Evolutionary conservation across 2,329 filamentous ascomycete species (phyloP).

Genomic region (Clarireedia homoeocarpa): DNA sequence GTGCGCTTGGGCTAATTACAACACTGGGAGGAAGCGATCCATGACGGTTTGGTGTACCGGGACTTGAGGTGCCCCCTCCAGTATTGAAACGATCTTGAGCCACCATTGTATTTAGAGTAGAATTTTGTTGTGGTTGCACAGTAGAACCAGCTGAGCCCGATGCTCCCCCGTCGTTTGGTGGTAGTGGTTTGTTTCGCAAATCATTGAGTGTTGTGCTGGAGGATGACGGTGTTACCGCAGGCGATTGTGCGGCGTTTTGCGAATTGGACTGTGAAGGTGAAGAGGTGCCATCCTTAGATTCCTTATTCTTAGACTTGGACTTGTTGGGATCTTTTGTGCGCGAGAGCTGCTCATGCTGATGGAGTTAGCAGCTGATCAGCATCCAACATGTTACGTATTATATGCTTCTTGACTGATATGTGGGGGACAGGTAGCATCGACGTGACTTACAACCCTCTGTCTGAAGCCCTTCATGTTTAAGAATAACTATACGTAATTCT

Average conservation of each 20-base stretch:
- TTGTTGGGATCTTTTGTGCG: conserved; percentile 80
- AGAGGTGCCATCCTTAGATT: conserved; percentile 66
- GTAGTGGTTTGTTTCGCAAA: conserved; percentile 71
- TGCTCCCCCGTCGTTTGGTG: conserved; percentile 41
- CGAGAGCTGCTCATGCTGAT: conserved; percentile 75
- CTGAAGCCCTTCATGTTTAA: conserved; percentile 90
- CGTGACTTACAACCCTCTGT: conserved; percentile 79
- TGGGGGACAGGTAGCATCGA: conserved; percentile 20
- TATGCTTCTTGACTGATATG: neutral
- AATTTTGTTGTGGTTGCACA: conserved; percentile 27
- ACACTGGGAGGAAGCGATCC: conserved; percentile 73
- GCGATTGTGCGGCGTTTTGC: conserved; percentile 51
- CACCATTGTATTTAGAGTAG: conserved; percentile 23
- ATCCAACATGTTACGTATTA: neutral
- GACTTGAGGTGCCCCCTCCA: conserved; percentile 32
- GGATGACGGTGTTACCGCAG: conserved; percentile 71
- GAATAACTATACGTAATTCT: neutral
- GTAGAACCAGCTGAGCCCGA: conserved; percentile 14
- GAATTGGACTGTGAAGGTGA: conserved; percentile 55
- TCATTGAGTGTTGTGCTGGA: conserved; percentile 85
- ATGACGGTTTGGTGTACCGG: conserved; percentile 55
- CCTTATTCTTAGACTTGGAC: conserved; percentile 66
- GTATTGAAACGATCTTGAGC: conserved; percentile 37
- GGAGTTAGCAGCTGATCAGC: conserved; percentile 36
- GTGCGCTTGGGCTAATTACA: conserved; percentile 88